These are phyloP conservation scores for Beauveria brongniartii DNA, from an alignment of 2,329 filamentous ascomycete genomes.

Conservation along the genomic window DNA sequence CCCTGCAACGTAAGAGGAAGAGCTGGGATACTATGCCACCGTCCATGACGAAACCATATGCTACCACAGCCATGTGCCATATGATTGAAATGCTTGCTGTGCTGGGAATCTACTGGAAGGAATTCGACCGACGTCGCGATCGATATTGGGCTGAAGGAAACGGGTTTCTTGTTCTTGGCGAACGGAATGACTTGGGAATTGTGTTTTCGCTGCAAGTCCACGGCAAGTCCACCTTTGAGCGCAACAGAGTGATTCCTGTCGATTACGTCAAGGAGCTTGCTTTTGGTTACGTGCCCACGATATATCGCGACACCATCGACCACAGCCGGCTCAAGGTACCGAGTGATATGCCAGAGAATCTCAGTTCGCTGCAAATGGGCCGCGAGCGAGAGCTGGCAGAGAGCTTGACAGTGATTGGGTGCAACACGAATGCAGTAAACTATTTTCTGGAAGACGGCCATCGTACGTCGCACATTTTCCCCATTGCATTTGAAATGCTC, in stretches of 20 bases:
- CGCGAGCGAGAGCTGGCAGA: conserved; percentile 41
- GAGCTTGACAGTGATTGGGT: conserved; percentile 45
- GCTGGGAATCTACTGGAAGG: conserved; percentile 50
- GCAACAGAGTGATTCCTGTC: conserved; percentile 44
- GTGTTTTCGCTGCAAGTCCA: conserved; percentile 46
- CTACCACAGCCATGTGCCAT: conserved; percentile 48
- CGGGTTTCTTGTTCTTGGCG: conserved; percentile 42
- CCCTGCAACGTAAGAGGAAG: conserved; percentile 37
- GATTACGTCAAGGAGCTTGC: conserved; percentile 46
- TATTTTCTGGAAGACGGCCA: conserved; percentile 31
- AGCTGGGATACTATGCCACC: conserved; percentile 46
- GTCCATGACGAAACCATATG: conserved; percentile 39
- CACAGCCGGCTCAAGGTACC: conserved; percentile 29
- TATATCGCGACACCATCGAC: conserved; percentile 36
- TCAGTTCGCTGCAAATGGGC: conserved; percentile 39
- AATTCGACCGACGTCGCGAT: conserved; percentile 44
- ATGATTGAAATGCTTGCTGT: conserved; percentile 46
- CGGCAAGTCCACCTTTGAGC: conserved; percentile 38
- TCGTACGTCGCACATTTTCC: conserved; percentile 40
- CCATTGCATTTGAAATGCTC: conserved; percentile 50
- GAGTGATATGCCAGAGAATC: conserved; percentile 33
- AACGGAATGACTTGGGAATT: conserved; percentile 41
- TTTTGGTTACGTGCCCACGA: conserved; percentile 48
- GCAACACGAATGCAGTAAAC: conserved; percentile 42
- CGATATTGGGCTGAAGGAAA: conserved; percentile 49